These are phyloP conservation scores for Parastagonospora nodorum DNA, from an alignment of 2,329 filamentous ascomycete genomes.

Conservation along the genomic window DNA sequence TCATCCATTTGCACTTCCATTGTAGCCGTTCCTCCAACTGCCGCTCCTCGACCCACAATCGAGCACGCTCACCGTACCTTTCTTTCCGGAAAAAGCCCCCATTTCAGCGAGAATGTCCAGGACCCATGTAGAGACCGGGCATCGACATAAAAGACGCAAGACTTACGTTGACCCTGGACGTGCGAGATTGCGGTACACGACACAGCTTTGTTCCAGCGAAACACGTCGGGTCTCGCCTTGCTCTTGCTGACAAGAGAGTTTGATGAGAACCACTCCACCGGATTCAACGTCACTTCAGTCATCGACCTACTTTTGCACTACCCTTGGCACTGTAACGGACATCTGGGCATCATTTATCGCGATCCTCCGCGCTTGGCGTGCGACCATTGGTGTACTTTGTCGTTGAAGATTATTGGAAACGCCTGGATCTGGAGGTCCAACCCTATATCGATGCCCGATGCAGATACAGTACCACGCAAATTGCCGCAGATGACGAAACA, in stretches of 20 bases:
- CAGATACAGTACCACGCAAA: background rate
- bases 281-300: conserved; percentile 18
- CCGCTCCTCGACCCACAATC: background rate
- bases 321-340: conserved; percentile 25
- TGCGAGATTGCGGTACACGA: too few species aligned
- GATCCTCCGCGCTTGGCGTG: conserved; percentile 30
- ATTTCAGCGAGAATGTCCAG: too few species aligned
- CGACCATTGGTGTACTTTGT: conserved; percentile 3
- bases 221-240: background rate
- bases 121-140: too few species aligned
- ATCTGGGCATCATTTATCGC: conserved; percentile 12
- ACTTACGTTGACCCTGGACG: too few species aligned
- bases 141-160: too few species aligned
- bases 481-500: background rate
- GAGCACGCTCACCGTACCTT: too few species aligned
- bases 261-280: conserved; percentile 2
- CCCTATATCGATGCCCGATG: background rate
- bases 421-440: conserved; percentile 1
- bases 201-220: too few species aligned
- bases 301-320: conserved; percentile 7
- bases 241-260: conserved; percentile 1
- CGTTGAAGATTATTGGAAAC: conserved; percentile 2
- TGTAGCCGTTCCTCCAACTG: background rate
- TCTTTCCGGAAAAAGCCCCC: too few species aligned
- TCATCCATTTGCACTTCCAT: conserved; percentile 22